phyloP scores from a whole-genome alignment of 306 rosid species.

The Morella rubra region DNA sequence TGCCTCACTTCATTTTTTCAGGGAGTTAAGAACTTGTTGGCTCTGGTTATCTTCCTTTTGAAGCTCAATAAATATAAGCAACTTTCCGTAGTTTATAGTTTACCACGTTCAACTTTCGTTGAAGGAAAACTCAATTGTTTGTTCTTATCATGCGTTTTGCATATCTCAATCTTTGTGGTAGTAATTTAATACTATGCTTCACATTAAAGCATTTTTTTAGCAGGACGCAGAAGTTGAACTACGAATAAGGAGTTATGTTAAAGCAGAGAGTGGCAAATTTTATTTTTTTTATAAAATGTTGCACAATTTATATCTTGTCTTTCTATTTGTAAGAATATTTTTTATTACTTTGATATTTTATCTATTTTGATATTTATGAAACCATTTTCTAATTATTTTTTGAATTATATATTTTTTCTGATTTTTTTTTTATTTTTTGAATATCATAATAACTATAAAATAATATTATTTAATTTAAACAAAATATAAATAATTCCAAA shows the following conservation, averaged over 20 bases:
- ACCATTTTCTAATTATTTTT: no score
- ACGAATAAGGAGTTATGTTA: constrained; percentile 31
- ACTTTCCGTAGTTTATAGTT: not conserved
- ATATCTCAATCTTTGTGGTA: not conserved
- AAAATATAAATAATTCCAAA: no score
- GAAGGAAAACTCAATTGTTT: not conserved
- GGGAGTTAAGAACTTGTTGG: constrained; percentile 28
- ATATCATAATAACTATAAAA: no score
- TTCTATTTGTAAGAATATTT: no score
- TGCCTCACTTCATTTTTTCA: constrained; percentile 42
- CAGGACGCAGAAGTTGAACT: constrained; percentile 33
- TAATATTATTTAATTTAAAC: no score
- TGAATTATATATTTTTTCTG: no score
- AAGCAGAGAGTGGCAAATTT: constrained; percentile 36
- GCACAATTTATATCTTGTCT: no score
- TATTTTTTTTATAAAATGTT: no score
- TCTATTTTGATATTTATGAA: no score
- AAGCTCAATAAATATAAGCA: not conserved
- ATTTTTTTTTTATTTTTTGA: no score
- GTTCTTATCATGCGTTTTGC: constrained; percentile 2
- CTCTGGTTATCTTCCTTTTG: not conserved
- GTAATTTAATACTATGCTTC: not conserved
- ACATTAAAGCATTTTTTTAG: constrained; percentile 10
- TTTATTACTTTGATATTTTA: no score
- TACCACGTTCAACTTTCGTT: not conserved